Evolutionary conservation across 768 basidiomycete genomes (phyloP).

Genomic region (Amanita rubescens): DNA sequence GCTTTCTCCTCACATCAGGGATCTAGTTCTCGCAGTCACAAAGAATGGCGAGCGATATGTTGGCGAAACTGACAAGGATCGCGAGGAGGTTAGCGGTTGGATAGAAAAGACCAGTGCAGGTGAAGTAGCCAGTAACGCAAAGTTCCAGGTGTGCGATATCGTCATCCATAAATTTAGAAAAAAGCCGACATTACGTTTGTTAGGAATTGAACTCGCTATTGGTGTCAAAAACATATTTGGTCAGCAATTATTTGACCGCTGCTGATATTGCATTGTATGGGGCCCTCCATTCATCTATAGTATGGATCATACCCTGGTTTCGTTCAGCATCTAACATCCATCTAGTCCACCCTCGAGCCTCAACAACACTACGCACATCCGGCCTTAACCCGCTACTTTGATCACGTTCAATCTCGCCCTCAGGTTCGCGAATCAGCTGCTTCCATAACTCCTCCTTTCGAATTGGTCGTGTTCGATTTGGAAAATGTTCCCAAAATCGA

Average conservation of each 20-base stretch:
- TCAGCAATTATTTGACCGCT: constrained; percentile 76
- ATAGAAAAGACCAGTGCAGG: constrained; percentile 54
- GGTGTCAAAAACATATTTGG: constrained; percentile 75
- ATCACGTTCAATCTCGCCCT: constrained; percentile 78
- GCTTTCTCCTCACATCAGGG: constrained; percentile 40
- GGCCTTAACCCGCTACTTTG: constrained; percentile 87
- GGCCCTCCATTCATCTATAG: constrained; percentile 75
- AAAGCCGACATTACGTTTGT: background rate
- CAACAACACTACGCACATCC: constrained; percentile 75
- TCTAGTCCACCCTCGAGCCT: constrained; percentile 61
- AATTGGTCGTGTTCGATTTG: constrained; percentile 60
- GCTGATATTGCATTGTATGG: constrained; percentile 92
- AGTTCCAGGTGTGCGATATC: constrained; percentile 37
- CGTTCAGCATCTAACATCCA: background rate
- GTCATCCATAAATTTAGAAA: background rate
- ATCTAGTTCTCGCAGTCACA: constrained; percentile 46
- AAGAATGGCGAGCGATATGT: constrained; percentile 34
- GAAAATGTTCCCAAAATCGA: constrained; percentile 67
- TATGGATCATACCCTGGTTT: constrained; percentile 31
- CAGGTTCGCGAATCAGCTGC: constrained; percentile 53
- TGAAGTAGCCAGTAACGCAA: constrained; percentile 38
- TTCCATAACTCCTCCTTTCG: constrained; percentile 42
- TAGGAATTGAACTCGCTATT: constrained; percentile 72
- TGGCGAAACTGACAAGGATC: constrained; percentile 55
- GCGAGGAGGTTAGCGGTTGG: constrained; percentile 61